Conservation (phyloP, 2,329 filamentous ascomycete genomes). For the Pseudocercospora cruenta region DNA sequence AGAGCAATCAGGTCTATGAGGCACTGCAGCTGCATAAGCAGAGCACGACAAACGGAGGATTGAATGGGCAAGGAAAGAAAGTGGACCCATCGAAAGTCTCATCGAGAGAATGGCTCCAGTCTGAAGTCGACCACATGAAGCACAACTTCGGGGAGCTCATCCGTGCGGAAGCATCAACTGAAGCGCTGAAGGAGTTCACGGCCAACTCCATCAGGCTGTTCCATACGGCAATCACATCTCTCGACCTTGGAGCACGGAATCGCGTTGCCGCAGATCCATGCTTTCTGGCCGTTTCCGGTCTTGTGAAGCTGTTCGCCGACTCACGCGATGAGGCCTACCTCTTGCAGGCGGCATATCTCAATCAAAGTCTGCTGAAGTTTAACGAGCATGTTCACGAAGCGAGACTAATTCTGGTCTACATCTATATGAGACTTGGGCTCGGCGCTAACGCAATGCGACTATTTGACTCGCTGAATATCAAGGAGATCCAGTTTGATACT, state of each 20-base stretch:
- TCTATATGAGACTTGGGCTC: slow-evolving; percentile 40
- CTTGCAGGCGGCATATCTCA: slow-evolving; percentile 37
- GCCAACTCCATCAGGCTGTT: slow-evolving; percentile 34
- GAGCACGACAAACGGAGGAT: slow-evolving; percentile 6
- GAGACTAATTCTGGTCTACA: slow-evolving; percentile 39
- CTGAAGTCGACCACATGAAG: slow-evolving; percentile 32
- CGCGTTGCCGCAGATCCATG: slow-evolving; percentile 34
- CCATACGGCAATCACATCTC: slow-evolving; percentile 23
- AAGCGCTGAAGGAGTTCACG: slow-evolving; percentile 30
- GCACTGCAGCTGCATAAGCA: slow-evolving; percentile 26
- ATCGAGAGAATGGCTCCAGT: slow-evolving; percentile 28
- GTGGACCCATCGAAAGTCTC: slow-evolving; percentile 2
- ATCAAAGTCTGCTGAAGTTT: slow-evolving; percentile 34
- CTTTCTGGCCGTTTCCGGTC: slow-evolving; percentile 39
- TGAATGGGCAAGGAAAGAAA: background rate
- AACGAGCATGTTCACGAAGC: slow-evolving; percentile 39
- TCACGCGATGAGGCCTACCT: slow-evolving; percentile 28
- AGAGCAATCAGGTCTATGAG: slow-evolving; percentile 39
- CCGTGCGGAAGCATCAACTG: slow-evolving; percentile 12
- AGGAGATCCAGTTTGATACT: slow-evolving; percentile 43
- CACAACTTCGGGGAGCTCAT: slow-evolving; percentile 28
- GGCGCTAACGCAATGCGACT: slow-evolving; percentile 36
- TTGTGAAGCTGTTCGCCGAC: slow-evolving; percentile 34
- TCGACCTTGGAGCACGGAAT: slow-evolving; percentile 23
- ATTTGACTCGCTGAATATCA: slow-evolving; percentile 40